Base-by-base conservation (phyloP, 2,329 filamentous ascomycete genomes). In the Calonectria ilicicola region DNA sequence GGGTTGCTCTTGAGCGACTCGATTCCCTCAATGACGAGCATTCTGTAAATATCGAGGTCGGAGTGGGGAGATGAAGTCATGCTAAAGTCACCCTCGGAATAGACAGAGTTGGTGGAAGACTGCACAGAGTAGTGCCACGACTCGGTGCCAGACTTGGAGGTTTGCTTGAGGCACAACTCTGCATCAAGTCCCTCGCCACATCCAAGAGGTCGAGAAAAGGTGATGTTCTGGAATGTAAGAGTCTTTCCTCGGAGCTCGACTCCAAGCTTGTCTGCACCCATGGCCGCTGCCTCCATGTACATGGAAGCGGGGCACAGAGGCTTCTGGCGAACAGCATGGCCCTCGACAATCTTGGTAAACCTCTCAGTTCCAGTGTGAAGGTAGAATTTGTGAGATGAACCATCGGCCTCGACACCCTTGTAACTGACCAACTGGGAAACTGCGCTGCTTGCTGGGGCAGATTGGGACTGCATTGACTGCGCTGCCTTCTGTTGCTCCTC, bases 231-330 rank as follows among this genome's bases (percentile, higher is more conserved):
- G 60, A 75, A 76, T 10, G 65, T 66, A 67, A 75, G 65, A 3
- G 69, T 74, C 47, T 71, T 71, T 26, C 26, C 56, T 3, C 60
- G 35, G 21, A 72, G 53, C 7, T 70, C 47, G 19, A 51, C n/a
- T 8, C 72, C 72, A 14, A 73, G 75, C 29, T 69, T 65, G 23
- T 75, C 65, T 2, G 64, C 21, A 2, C 71, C 72, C 76, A 78
- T 76, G 14, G 70, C 58, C 0, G 73, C 73, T 2, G 66, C 53
- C 63, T 78, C 76, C 75, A 77, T 74, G 65, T 78, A 78, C 71
- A 78, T 66, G 2, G 76, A 76, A 17, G 76, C 76, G 2, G 76
- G 76, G 65, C 76, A 78, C 3, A 78, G 49, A 7, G 76, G 76
- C 47, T 70, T 56, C 23, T 58, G 35, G 9, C 72, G 71, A 2